Conservation (phyloP, 148 eudicot genomes). For the Persicaria maculosa region DNA sequence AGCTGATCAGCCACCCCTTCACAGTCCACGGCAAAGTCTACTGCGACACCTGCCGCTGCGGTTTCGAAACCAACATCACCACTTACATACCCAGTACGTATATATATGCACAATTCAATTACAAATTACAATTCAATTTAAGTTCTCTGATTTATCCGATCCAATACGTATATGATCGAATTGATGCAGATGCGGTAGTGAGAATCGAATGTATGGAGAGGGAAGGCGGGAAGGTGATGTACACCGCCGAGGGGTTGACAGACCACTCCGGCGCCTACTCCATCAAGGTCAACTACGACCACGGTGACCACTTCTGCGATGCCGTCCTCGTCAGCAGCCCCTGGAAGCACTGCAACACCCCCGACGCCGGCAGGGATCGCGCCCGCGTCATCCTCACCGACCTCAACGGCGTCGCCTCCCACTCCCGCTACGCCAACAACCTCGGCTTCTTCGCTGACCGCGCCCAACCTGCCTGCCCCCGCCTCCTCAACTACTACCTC, state of each 20-base stretch:
- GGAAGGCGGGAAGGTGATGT: slow-evolving; percentile 18
- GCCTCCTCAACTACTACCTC: slow-evolving; percentile 27
- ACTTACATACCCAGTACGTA: slow-evolving; percentile 28
- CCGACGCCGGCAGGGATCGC: slow-evolving; percentile 37
- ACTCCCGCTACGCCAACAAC: slow-evolving; percentile 31
- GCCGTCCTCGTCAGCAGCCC: slow-evolving; percentile 31
- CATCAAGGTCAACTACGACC: slow-evolving; percentile 24
- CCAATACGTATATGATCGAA: neutral
- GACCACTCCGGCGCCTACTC: slow-evolving; percentile 26
- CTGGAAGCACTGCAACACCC: slow-evolving; percentile 13
- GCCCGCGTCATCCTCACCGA: slow-evolving; percentile 38
- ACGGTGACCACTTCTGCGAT: slow-evolving; percentile 29
- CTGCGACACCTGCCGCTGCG: slow-evolving; percentile 39
- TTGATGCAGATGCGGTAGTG: slow-evolving; percentile 40
- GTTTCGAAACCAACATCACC: slow-evolving; percentile 36
- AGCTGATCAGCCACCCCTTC: neutral
- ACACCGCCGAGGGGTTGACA: slow-evolving; percentile 24
- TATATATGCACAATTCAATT: no score
- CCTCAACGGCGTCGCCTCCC: slow-evolving; percentile 35
- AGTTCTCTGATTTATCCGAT: no score
- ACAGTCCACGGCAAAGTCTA: slow-evolving; percentile 24
- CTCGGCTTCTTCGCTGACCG: slow-evolving; percentile 27
- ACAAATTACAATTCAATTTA: no score
- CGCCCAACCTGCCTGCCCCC: slow-evolving; percentile 25
- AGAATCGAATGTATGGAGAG: slow-evolving; percentile 41